Evolutionary conservation across 345 rosid genomes (phyloP).

Genomic region (Iberis pinnata): DNA sequence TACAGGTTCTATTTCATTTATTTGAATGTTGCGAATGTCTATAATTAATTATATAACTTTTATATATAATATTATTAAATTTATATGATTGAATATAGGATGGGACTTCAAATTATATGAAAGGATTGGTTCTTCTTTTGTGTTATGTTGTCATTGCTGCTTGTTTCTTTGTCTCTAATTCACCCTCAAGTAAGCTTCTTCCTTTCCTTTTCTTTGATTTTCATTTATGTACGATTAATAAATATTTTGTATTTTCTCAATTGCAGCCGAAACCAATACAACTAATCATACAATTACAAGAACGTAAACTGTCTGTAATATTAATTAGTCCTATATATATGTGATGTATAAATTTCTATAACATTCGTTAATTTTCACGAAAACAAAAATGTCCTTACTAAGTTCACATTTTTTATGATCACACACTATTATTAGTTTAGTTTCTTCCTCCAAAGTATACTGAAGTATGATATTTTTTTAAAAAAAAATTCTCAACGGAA

Average conservation of each 20-base stretch:
- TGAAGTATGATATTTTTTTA: too few species aligned
- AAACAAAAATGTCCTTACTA: too few species aligned
- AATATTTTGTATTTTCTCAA: background rate
- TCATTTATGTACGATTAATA: too few species aligned
- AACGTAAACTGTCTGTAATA: too few species aligned
- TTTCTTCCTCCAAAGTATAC: too few species aligned
- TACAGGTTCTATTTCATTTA: conserved; percentile 48
- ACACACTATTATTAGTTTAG: too few species aligned
- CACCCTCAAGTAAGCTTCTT: conserved; percentile 45
- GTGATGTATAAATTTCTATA: too few species aligned
- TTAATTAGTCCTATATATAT: too few species aligned
- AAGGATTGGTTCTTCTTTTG: conserved; percentile 71
- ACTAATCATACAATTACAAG: conserved; percentile 1
- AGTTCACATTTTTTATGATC: too few species aligned
- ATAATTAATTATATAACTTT: background rate
- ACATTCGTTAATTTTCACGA: too few species aligned
- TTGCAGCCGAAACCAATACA: conserved; percentile 21
- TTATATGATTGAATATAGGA: conserved; percentile 40
- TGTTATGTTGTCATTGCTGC: conserved; percentile 70
- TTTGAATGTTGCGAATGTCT: background rate
- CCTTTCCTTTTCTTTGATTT: background rate
- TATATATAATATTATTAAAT: background rate
- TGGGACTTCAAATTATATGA: conserved; percentile 87
- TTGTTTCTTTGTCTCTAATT: conserved; percentile 60
- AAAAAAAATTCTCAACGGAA: too few species aligned